Evolutionary conservation across 2,329 filamentous ascomycete species (phyloP).

Genomic region (Fusarium citri): DNA sequence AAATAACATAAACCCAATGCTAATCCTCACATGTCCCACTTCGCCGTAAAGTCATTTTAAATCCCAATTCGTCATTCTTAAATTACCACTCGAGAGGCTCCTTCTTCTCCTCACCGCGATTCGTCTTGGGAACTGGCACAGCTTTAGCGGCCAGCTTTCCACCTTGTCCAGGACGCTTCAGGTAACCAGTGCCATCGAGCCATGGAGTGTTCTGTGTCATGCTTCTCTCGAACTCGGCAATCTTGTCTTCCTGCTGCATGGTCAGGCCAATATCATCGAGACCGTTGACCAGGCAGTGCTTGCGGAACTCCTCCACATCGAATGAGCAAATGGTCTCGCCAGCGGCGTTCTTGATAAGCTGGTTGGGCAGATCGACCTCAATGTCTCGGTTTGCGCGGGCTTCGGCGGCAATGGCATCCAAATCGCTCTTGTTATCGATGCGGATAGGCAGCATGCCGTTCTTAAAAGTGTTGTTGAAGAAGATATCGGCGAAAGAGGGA

Average conservation of each 20-base stretch:
- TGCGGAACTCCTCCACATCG: slow-evolving; percentile 91
- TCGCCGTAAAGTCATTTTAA: slow-evolving; percentile 41
- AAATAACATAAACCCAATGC: slow-evolving; percentile 34
- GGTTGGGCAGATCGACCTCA: slow-evolving; percentile 88
- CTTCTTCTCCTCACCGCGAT: slow-evolving; percentile 82
- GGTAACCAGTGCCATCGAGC: slow-evolving; percentile 88
- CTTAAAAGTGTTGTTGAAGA: slow-evolving; percentile 99
- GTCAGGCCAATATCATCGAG: slow-evolving; percentile 96
- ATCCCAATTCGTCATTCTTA: slow-evolving; percentile 1
- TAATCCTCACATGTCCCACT: slow-evolving; percentile 39
- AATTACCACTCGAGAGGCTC: slow-evolving; percentile 90
- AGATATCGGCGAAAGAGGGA: slow-evolving; percentile 80
- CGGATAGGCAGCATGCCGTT: slow-evolving; percentile 96
- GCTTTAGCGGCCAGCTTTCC: slow-evolving; percentile 69
- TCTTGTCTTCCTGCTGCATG: slow-evolving; percentile 92
- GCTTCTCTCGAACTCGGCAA: slow-evolving; percentile 82
- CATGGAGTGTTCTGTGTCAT: slow-evolving; percentile 85
- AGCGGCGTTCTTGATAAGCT: slow-evolving; percentile 79
- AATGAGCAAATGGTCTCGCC: slow-evolving; percentile 83
- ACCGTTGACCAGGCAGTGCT: slow-evolving; percentile 93
- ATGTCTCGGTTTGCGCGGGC: slow-evolving; percentile 84
- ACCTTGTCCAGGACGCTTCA: slow-evolving; percentile 68
- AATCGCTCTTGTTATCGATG: slow-evolving; percentile 73
- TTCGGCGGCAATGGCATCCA: slow-evolving; percentile 79
- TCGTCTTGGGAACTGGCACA: slow-evolving; percentile 84